Base-by-base conservation (phyloP, 805 yeast species). In the Saturnispora halmiae region DNA sequence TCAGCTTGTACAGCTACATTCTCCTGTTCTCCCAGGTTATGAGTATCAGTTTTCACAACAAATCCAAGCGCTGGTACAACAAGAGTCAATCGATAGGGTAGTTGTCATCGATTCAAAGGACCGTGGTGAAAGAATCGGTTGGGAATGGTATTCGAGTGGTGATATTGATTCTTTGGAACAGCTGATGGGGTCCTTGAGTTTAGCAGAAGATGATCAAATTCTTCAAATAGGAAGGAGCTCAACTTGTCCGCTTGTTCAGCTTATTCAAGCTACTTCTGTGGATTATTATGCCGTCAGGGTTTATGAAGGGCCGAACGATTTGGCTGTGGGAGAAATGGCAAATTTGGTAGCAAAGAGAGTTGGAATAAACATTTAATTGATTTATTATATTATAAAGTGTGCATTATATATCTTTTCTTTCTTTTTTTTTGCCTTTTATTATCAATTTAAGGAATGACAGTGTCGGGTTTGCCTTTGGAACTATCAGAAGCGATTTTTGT, bases 21-120 rank as follows among this genome's bases (percentile, higher is more conserved):
- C 48, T 4, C 48, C 48, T 3, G 39, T 46, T 2, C 34, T 46
- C 11, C 46, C 48, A 5, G 48, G 48, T 2, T 46, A 45, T 19
- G 48, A 46, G 26, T 31, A 40, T 4, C 38, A 42, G 6, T 46
- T 42, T 32, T 38, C 40, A 3, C 36, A 40, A 24, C 48, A 46
- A 21, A 27, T 46, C 4, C 21, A 16, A 8, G 15, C 24, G 5
- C 32, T 43, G 5, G 33, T 38, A 2, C 4, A 11, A 5, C 20
- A 18, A 6, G 15, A 34, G n/a, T 24, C 31, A 4, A 40, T 42
- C 16, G 36, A 30, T 1, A 18, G 38, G 4, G 24, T 46, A 6
- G 36, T 46, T 3, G 24, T 46, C 3, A 16, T 46, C 3, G 48
- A 46, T 19, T 26, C 40, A 11, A 27, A 33, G 34, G 48, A 46